Percentiles rank a stretch among this genome's conserved stretches.
Evolutionary conservation across 176 grass and related monocot species (phyloP).

Genomic region (Saccharum officinarum): DNA sequence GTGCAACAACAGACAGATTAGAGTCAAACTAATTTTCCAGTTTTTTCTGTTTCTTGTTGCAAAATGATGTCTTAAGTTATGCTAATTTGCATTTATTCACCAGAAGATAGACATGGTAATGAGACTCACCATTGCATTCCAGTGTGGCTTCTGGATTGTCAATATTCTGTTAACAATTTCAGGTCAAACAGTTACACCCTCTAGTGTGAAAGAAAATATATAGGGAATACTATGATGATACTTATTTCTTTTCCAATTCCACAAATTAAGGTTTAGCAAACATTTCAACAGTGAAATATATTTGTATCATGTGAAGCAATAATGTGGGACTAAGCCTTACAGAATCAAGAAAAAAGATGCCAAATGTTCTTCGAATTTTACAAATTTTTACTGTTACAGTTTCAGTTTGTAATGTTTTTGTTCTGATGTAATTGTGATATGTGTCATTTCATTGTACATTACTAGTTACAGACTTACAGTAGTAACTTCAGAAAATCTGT

Average conservation of each 20-base stretch:
- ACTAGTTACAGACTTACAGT: not conserved
- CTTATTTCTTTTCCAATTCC: not conserved
- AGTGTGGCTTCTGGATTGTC: not conserved
- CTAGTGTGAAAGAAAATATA: not conserved
- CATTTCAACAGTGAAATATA: not conserved
- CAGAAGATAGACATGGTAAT: not conserved
- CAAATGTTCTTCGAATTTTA: not conserved
- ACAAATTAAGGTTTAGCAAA: not conserved
- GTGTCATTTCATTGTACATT: not conserved
- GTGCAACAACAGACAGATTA: no score
- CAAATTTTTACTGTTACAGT: not conserved
- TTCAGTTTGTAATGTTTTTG: not conserved
- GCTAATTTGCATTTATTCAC: not conserved
- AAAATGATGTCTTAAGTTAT: not conserved
- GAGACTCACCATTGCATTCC: not conserved
- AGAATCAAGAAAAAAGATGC: not conserved
- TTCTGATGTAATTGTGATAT: not conserved
- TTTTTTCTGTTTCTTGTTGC: not conserved
- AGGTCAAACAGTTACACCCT: not conserved
- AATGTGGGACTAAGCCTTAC: not conserved
- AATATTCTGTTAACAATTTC: not conserved
- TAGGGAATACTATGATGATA: not conserved
- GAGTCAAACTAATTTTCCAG: not conserved
- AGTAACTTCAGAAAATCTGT: not conserved
- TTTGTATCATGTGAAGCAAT: not conserved